Percentiles rank a stretch among this genome's conserved stretches.
Evolutionary conservation across 2,329 filamentous ascomycete genomes (phyloP).

Genomic region (Colletotrichum cuscutae): DNA sequence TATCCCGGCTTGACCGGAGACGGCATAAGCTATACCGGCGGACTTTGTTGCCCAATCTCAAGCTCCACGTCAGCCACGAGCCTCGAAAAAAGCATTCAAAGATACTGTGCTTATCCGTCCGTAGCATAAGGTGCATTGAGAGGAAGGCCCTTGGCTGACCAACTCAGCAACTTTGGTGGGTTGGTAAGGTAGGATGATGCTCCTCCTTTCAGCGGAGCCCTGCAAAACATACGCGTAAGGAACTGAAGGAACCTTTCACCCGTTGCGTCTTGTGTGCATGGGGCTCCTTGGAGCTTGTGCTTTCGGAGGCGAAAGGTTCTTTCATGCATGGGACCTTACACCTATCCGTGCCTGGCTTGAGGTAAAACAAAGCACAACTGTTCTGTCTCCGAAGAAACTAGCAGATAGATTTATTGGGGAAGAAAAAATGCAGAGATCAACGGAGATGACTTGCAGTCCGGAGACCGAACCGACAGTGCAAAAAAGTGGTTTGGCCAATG

Average conservation of each 20-base stretch:
- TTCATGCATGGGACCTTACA: background rate
- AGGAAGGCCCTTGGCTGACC: background rate
- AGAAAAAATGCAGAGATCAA: background rate
- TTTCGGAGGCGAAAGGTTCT: background rate
- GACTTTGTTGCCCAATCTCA: slow-evolving; percentile 6
- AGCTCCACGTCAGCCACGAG: slow-evolving; percentile 5
- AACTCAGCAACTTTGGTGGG: slow-evolving; percentile 26
- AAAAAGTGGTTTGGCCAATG: background rate
- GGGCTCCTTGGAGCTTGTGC: background rate
- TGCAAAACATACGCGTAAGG: background rate
- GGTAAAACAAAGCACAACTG: background rate
- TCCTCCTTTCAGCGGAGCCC: background rate
- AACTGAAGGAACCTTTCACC: no score
- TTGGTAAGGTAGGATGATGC: slow-evolving; percentile 11
- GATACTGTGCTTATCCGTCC: background rate
- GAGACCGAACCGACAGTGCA: background rate
- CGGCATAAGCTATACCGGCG: background rate
- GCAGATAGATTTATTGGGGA: background rate
- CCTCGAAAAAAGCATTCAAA: background rate
- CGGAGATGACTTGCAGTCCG: background rate
- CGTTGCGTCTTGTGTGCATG: background rate
- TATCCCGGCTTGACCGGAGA: slow-evolving; percentile 8
- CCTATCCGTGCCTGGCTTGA: background rate
- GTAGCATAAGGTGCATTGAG: no score
- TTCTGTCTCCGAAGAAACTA: no score